Percentiles rank a stretch among this genome's conserved stretches.
Evolutionary conservation across 2,329 filamentous ascomycete species (phyloP).

Genomic region (Incumbomyces lentus): DNA sequence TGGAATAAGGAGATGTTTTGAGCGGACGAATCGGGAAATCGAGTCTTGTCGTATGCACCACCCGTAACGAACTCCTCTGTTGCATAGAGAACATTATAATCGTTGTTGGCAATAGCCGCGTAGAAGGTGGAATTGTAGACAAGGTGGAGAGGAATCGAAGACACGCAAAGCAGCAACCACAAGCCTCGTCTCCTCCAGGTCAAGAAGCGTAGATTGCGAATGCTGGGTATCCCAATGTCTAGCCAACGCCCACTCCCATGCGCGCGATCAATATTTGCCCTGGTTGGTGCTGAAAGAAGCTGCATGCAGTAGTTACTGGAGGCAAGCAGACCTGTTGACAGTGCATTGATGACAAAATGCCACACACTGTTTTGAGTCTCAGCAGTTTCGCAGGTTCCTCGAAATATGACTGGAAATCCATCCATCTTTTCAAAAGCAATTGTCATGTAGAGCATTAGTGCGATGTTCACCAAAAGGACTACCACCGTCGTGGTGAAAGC

Average conservation of each 20-base stretch:
- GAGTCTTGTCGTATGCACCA: conserved; percentile 1
- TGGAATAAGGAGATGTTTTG: conserved; percentile 5
- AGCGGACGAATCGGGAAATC: conserved; percentile 3
- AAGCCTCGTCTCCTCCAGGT: conserved; percentile 7
- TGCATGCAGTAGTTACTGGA: conserved; percentile 46
- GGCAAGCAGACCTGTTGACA: conserved; percentile 36
- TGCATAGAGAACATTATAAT: conserved; percentile 12
- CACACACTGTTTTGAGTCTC: conserved; percentile 21
- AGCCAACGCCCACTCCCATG: conserved; percentile 26
- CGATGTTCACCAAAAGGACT: conserved; percentile 15
- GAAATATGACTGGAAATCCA: conserved; percentile 6
- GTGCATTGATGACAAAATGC: conserved; percentile 40
- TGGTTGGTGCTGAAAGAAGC: conserved; percentile 39
- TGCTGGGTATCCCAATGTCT: conserved; percentile 9
- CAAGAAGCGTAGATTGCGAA: conserved; percentile 17
- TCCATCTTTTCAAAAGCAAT: conserved; percentile 6
- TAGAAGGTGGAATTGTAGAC: conserved; percentile 17
- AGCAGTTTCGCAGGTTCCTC: conserved; percentile 12
- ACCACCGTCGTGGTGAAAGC: conserved; percentile 12
- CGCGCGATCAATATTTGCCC: conserved; percentile 39
- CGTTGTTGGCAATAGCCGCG: conserved; percentile 13
- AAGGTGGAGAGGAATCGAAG: conserved; percentile 15
- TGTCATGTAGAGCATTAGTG: conserved; percentile 14
- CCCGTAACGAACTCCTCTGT: conserved; percentile 7
- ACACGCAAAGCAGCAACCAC: conserved; percentile 38